Conservation (phyloP, 2,329 filamentous ascomycete species). For the Stagonosporopsis tanaceti region DNA sequence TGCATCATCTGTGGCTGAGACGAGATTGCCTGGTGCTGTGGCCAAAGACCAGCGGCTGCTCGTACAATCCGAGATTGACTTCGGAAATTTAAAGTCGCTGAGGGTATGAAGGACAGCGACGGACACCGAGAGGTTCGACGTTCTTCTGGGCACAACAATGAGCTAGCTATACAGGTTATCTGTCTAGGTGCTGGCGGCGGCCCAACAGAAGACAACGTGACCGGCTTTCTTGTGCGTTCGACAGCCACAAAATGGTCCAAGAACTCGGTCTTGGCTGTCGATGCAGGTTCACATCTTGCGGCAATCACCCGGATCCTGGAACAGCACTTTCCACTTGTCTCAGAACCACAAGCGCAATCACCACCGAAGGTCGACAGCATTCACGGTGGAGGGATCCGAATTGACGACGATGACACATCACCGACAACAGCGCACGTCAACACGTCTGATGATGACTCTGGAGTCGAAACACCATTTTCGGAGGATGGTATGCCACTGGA, state of each 20-base stretch:
- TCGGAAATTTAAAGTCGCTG: slow-evolving; percentile 9
- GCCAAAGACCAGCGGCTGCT: neutral
- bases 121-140: slow-evolving; percentile 47
- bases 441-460: slow-evolving; percentile 42
- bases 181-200: slow-evolving; percentile 84
- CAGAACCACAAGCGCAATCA: slow-evolving; percentile 26
- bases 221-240: slow-evolving; percentile 87
- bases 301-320: slow-evolving; percentile 84
- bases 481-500: slow-evolving; percentile 47
- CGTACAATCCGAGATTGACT: neutral
- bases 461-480: slow-evolving; percentile 35
- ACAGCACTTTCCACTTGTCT: slow-evolving; percentile 57
- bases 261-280: slow-evolving; percentile 87
- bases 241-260: slow-evolving; percentile 79
- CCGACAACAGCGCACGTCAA: slow-evolving; percentile 33
- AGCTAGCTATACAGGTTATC: slow-evolving; percentile 57
- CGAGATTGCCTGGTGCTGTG: neutral
- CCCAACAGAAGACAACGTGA: slow-evolving; percentile 87
- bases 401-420: slow-evolving; percentile 33
- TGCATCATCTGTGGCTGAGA: neutral
- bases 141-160: slow-evolving; percentile 44
- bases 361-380: slow-evolving; percentile 23
- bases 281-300: slow-evolving; percentile 88
- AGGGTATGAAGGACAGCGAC: slow-evolving; percentile 54
- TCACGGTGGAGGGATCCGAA: slow-evolving; percentile 26